Base-by-base conservation (phyloP, 2,329 filamentous ascomycete species). In the Aspergillus chevalieri region DNA sequence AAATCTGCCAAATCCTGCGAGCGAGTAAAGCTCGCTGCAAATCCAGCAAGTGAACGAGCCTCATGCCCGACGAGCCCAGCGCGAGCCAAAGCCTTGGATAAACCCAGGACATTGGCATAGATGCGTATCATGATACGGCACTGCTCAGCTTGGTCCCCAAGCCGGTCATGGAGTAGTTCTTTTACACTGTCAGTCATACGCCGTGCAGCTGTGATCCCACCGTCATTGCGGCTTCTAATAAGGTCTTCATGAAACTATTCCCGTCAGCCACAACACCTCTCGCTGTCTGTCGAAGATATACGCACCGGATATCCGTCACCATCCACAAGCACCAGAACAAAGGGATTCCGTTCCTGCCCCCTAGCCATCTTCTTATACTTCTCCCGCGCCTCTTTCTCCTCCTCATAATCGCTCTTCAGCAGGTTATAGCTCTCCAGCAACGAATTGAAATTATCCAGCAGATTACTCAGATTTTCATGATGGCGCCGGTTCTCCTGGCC, bases 251-350 rank as follows among this genome's bases (percentile, higher is more conserved):
- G 71, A 58, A 82, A 79, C 79, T 94, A 78, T 1, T 12, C 26
- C 43, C 22, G 45, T 53, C 41, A 66, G 88, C 88, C 61, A 92
- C 80, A 75, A 12, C 15, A 19, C 28, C 6, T 10, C 14, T 33
- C 5, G 28, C 2, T 14, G n/a, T 10, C 12, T 56, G 59, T 55
- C 12, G 7, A 21, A 6, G 1, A 2, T 6, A 44, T 38, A 46
- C 61, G 50, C 41, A 68, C 59, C 19, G 76, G 58, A 57, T 83
- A 84, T 44, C 78, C 79, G 63, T 85, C 81, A 17, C 81, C 82
- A 49, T 85, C 82, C 10, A 85, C 67, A 0, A 85, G 67, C 6
- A 85, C 76, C 2, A 85, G 69, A 1, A 80, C 79, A 55, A 84
- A 85, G 0, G 80, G 76, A 52, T 79, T 79, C 17, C 77, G 74